Evolutionary conservation across 305 asterid species (phyloP), one percentile per base, ranked within the genome.

Genomic region (Solanum hybrid): DNA sequence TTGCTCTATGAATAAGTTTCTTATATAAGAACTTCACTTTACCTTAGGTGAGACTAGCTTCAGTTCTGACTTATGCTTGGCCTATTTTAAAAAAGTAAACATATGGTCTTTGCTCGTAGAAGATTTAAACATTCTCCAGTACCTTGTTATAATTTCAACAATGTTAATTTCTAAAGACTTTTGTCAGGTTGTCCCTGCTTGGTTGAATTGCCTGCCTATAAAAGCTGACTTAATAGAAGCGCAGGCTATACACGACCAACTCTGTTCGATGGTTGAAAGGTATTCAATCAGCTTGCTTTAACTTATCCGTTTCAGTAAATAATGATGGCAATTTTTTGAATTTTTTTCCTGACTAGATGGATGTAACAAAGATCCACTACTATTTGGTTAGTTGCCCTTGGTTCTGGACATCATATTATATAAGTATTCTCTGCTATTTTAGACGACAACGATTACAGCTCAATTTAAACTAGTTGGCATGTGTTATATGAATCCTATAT

Each of bases 151-250:
- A 69, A 28, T 28, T 29, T 74, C 37, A 12, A 74, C 80, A 74
- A 74, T 74, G 37, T 34, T 74, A 74, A 74, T 29, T 29, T 74
- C n/a, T 74, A 29, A 61, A 74, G 9, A 81, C 24, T 76, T 90
- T 87, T 89, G 39, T 13, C 92, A 97, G 99, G 96, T 97, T 82
- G 91, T 95, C 91, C 99, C 97, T 75, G 97, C 98, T 76, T 97
- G 99, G 99, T 92, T 97, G 95, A 91, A 95, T 92, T 97, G 98
- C 92, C 92, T 97, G 92, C 99, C 99, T 4, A 92, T 96, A 87
- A 74, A 74, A 14, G 12, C 22, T 2, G 37, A 29, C 11, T 12
- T 29, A 74, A 29, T 8, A 14, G 80, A 74, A 74, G 37, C 80
- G 3, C 33, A 29, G 37, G 37, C n/a, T 3, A 29, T 29, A 14